Conservation (phyloP, 768 basidiomycete species). For the Chlorophyllum brunneum region DNA sequence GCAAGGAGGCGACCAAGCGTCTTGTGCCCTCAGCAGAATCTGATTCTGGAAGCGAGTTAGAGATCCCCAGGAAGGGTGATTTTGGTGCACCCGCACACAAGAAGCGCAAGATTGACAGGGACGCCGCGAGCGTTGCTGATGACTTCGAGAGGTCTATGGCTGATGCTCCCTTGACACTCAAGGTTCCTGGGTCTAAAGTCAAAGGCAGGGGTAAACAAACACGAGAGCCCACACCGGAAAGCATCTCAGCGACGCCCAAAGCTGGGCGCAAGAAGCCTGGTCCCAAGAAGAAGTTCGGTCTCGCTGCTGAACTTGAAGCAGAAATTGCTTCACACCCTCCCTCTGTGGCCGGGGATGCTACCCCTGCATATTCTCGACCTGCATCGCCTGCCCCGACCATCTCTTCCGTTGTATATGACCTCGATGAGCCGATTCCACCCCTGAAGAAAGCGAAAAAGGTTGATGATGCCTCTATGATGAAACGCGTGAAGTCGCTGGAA, state of each 20-base stretch:
- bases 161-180: constrained; percentile 24
- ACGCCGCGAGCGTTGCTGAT: constrained; percentile 33
- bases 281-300: constrained; percentile 53
- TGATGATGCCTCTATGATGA: constrained; percentile 67
- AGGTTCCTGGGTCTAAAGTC: constrained; percentile 39
- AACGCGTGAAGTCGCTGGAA: constrained; percentile 73
- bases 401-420: constrained; percentile 64
- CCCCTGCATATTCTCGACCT: constrained; percentile 68
- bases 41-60: constrained; percentile 57
- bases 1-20: constrained; percentile 47
- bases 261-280: constrained; percentile 50
- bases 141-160: constrained; percentile 43
- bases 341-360: constrained; percentile 63
- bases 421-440: constrained; percentile 66
- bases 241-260: constrained; percentile 49
- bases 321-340: constrained; percentile 48
- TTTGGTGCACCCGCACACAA: constrained; percentile 48
- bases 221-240: constrained; percentile 59
- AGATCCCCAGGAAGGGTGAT: constrained; percentile 36
- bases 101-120: constrained; percentile 56
- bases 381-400: constrained; percentile 58
- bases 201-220: constrained; percentile 50
- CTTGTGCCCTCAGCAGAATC: constrained; percentile 44
- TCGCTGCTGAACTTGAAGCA: constrained; percentile 48
- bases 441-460: constrained; percentile 75